These are phyloP conservation scores for Naematelia aurantialba DNA, from an alignment of 768 basidiomycete genomes.

Conservation along the genomic window DNA sequence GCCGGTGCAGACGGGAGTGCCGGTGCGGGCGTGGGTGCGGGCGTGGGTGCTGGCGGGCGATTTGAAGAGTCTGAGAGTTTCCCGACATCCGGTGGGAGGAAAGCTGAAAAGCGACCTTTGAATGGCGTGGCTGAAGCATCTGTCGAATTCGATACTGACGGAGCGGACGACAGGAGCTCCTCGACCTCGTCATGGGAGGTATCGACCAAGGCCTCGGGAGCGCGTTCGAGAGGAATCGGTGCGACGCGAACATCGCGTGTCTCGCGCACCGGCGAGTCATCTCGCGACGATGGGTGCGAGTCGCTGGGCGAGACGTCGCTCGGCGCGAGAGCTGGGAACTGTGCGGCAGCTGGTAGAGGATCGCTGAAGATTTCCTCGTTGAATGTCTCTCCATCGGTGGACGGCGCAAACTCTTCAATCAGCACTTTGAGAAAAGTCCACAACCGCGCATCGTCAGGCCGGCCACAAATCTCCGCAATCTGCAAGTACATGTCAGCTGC, in stretches of 20 bases:
- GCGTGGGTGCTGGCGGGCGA: not conserved
- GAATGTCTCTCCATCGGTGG: conserved; percentile 11
- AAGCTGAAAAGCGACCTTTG: conserved; percentile 14
- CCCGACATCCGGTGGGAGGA: conserved; percentile 15
- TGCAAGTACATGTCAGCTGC: not conserved
- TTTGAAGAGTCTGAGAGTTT: not conserved
- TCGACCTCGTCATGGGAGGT: conserved; percentile 11
- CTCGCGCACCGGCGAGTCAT: conserved; percentile 11
- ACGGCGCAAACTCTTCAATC: conserved; percentile 36
- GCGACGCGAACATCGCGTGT: not conserved
- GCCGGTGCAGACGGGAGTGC: too few species aligned
- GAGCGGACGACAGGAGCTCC: conserved; percentile 9
- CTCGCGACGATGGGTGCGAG: not conserved
- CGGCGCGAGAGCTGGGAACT: not conserved
- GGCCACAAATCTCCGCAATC: conserved; percentile 30
- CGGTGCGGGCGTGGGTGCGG: too few species aligned
- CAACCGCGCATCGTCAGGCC: conserved; percentile 34
- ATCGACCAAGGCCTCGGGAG: conserved; percentile 16
- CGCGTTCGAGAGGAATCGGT: conserved; percentile 19
- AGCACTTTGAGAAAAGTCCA: conserved; percentile 33
- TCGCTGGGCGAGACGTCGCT: not conserved
- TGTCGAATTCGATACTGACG: not conserved
- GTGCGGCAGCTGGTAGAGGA: conserved; percentile 7
- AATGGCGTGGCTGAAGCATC: conserved; percentile 2
- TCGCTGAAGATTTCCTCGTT: conserved; percentile 30